A percentile compares a stretch with the other conserved stretches of the same genome.
Conservation (phyloP, 164 flowering plant species). For the Warburgia ugandensis region DNA sequence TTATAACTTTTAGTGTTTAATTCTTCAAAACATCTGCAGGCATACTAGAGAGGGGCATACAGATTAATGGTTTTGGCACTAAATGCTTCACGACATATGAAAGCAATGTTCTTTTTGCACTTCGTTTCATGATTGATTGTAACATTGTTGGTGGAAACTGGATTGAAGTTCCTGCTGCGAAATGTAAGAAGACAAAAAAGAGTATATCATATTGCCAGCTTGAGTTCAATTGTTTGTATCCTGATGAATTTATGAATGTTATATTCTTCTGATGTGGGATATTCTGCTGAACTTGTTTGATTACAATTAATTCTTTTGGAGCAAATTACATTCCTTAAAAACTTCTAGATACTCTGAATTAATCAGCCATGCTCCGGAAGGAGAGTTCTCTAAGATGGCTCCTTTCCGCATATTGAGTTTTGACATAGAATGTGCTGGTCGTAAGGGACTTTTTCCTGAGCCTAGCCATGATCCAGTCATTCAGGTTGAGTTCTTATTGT, state of each 20-base stretch:
- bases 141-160: conserved; percentile 95
- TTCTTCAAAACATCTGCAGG: conserved; percentile 32
- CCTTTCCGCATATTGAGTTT: conserved; percentile 95
- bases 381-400: conserved; percentile 94
- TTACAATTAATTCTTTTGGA: neutral
- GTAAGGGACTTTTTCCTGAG: conserved; percentile 96
- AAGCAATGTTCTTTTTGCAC: conserved; percentile 95
- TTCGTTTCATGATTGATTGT: conserved; percentile 97
- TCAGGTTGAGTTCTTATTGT: conserved; percentile 51
- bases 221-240: conserved; percentile 97
- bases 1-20: neutral
- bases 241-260: conserved; percentile 20
- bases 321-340: conserved; percentile 26
- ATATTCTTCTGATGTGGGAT: neutral
- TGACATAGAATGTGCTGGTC: conserved; percentile 99
- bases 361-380: conserved; percentile 85
- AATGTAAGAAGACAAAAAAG: conserved; percentile 47
- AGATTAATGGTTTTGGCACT: conserved; percentile 81
- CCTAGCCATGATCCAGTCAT: conserved; percentile 96
- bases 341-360: conserved; percentile 56
- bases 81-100: conserved; percentile 85
- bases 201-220: conserved; percentile 68
- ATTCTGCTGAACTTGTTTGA: no score
- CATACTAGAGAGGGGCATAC: conserved; percentile 89
- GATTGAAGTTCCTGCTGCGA: conserved; percentile 83